Evolutionary conservation across 805 yeast species (phyloP).

Genomic region (Ogataea thermomethanolica): DNA sequence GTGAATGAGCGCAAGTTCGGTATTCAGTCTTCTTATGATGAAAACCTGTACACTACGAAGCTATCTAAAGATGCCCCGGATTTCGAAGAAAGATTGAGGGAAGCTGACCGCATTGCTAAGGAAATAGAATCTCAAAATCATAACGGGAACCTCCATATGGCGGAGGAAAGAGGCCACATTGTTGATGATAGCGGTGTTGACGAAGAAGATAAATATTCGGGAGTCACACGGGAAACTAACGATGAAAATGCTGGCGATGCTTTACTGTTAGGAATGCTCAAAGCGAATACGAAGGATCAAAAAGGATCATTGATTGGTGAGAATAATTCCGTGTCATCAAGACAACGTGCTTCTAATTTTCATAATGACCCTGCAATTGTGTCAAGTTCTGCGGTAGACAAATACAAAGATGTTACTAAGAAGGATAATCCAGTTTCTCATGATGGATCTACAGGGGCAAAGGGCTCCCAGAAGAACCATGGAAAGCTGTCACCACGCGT

Average conservation of each 20-base stretch:
- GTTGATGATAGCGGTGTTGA: slow-evolving; percentile 85
- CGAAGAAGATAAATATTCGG: slow-evolving; percentile 95
- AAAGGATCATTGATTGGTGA: too few relatives aligned
- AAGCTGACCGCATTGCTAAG: slow-evolving; percentile 75
- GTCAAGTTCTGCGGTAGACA: slow-evolving; percentile 43
- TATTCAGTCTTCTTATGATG: slow-evolving; percentile 78
- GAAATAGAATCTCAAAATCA: slow-evolving; percentile 72
- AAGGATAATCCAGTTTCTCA: too few relatives aligned
- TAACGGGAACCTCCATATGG: slow-evolving; percentile 72
- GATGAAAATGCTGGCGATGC: slow-evolving; percentile 19
- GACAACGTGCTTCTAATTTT: slow-evolving; percentile 48
- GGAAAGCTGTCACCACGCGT: neutral
- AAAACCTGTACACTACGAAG: slow-evolving; percentile 80
- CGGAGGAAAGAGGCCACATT: slow-evolving; percentile 82
- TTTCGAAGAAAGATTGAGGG: slow-evolving; percentile 55
- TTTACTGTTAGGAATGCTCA: slow-evolving; percentile 29
- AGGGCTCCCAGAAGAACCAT: too few relatives aligned
- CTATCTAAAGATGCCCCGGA: slow-evolving; percentile 69
- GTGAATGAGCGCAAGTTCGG: slow-evolving; percentile 90
- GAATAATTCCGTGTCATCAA: too few relatives aligned
- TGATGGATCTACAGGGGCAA: too few relatives aligned
- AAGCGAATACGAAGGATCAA: slow-evolving; percentile 18
- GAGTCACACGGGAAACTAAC: slow-evolving; percentile 61
- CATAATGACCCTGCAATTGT: slow-evolving; percentile 68
- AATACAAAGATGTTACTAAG: neutral